Conservation (phyloP, 495 filamentous ascomycete genomes). For the Aspergillus sclerotiicarbonarius region DNA sequence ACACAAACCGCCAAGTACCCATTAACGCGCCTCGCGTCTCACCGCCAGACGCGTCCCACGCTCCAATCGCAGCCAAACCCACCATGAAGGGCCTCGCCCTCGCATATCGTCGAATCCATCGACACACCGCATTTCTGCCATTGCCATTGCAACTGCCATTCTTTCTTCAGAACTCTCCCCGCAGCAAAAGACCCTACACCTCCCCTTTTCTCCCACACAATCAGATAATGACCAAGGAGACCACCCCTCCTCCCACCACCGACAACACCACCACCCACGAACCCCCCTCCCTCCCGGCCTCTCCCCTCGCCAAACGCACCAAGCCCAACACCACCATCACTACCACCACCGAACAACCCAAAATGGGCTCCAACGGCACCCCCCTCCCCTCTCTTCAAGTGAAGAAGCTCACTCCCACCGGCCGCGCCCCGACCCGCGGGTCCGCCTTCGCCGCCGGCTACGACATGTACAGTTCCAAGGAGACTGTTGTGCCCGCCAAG, state of each 20-base stretch:
- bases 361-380: conserved; percentile 36
- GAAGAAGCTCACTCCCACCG: conserved; percentile 77
- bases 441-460: conserved; percentile 90
- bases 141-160: too few species aligned
- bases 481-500: conserved; percentile 71
- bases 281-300: conserved; percentile 57
- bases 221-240: conserved; percentile 54
- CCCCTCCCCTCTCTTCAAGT: conserved; percentile 66
- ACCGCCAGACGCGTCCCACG: conserved; percentile 35
- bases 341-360: conserved; percentile 24
- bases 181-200: conserved; percentile 1
- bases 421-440: conserved; percentile 77
- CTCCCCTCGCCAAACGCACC: conserved; percentile 64
- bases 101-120: conserved; percentile 1
- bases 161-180: neutral
- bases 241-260: conserved; percentile 35
- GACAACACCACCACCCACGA: conserved; percentile 35
- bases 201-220: conserved; percentile 1
- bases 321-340: conserved; percentile 39
- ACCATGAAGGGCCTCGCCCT: conserved; percentile 7
- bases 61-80: neutral
- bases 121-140: conserved; percentile 15
- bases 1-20: conserved; percentile 15
- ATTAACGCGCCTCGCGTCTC: conserved; percentile 31
- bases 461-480: conserved; percentile 78